These are phyloP conservation scores for Didymellaceae sp. DNA, from an alignment of 2,329 filamentous ascomycete species.

Conservation along the genomic window DNA sequence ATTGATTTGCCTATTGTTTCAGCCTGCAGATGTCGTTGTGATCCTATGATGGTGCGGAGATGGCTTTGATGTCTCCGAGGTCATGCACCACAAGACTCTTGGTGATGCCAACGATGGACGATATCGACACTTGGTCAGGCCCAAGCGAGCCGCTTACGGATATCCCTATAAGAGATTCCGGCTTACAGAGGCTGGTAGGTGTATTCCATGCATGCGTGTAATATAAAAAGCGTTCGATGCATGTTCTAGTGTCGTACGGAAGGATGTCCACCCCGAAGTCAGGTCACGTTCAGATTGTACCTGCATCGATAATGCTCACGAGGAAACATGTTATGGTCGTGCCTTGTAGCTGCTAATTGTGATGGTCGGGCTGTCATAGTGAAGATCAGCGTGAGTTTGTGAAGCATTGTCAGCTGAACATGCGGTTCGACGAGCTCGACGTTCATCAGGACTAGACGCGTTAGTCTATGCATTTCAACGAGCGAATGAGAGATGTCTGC, in stretches of 20 bases:
- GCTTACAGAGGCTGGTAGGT: background rate
- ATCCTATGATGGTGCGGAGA: background rate
- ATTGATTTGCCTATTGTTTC: background rate
- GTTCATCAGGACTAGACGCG: background rate
- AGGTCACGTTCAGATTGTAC: constrained; percentile 5
- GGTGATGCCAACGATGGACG: background rate
- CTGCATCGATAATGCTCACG: constrained; percentile 5
- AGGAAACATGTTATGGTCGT: background rate
- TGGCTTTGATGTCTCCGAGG: background rate
- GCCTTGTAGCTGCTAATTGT: background rate
- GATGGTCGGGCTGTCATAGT: background rate
- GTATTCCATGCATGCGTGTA: background rate
- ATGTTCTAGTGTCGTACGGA: constrained; percentile 6
- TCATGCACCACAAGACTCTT: background rate
- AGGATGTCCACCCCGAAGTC: background rate
- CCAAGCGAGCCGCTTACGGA: background rate
- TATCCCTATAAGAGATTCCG: background rate
- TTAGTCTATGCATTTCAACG: background rate
- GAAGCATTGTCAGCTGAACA: too few species aligned
- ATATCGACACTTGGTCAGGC: background rate
- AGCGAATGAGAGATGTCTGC: background rate
- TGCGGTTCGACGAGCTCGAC: too few species aligned
- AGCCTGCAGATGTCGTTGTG: background rate
- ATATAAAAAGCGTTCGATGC: constrained; percentile 3
- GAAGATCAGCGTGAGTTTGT: background rate